A percentile compares a stretch with the other conserved stretches of the same genome.
These are phyloP conservation scores for Piper longum DNA, from an alignment of 164 flowering plant genomes.

Conservation along the genomic window DNA sequence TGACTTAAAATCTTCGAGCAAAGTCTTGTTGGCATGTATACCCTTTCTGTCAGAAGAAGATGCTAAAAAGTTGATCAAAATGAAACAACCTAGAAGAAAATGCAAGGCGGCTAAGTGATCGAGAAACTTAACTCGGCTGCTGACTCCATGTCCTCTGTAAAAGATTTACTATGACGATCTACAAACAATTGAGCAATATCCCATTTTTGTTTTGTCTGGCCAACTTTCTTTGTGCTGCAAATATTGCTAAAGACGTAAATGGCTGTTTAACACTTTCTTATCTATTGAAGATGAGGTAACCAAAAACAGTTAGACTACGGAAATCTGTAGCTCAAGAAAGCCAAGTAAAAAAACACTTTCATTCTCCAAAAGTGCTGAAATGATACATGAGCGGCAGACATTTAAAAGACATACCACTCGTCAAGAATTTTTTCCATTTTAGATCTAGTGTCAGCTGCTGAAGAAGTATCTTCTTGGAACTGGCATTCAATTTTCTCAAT, in stretches of 20 bases:
- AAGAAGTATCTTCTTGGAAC: slow-evolving; percentile 39
- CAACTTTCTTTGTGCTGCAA: slow-evolving; percentile 43
- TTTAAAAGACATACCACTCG: slow-evolving; percentile 34
- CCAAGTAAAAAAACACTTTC: neutral
- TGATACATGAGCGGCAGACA: neutral
- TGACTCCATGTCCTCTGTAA: slow-evolving; percentile 24
- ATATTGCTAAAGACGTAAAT: neutral
- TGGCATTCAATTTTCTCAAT: slow-evolving; percentile 26
- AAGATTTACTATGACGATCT: slow-evolving; percentile 14
- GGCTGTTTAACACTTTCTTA: neutral
- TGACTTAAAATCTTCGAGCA: slow-evolving; percentile 24
- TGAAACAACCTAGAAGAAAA: neutral
- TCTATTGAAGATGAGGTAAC: neutral
- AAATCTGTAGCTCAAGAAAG: neutral
- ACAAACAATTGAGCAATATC: slow-evolving; percentile 24
- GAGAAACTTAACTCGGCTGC: slow-evolving; percentile 26
- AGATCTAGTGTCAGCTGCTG: slow-evolving; percentile 31
- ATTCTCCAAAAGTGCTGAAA: neutral
- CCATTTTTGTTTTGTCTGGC: slow-evolving; percentile 35
- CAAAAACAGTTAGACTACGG: too few species aligned
- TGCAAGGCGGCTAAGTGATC: neutral
- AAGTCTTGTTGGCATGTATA: slow-evolving; percentile 15
- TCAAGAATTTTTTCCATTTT: slow-evolving; percentile 29
- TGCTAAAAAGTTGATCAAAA: neutral
- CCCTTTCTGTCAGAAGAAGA: slow-evolving; percentile 24